These are phyloP conservation scores for Corynespora cassiicola DNA, from an alignment of 2,329 filamentous ascomycete species.

Conservation along the genomic window DNA sequence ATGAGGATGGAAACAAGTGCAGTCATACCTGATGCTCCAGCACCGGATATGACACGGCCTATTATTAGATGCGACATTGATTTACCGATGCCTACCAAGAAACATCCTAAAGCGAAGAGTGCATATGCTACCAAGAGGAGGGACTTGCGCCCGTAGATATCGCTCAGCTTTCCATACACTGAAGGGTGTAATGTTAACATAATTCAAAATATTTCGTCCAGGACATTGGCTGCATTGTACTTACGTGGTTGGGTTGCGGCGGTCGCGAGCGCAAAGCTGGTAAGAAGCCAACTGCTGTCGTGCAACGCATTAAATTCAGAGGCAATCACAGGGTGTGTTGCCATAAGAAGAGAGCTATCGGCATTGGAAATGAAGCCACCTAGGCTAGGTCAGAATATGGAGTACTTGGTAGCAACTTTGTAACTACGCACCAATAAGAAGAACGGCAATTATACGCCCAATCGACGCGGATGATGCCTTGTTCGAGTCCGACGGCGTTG, in stretches of 20 bases:
- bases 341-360: constrained; percentile 70
- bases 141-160: constrained; percentile 53
- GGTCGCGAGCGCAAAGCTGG: constrained; percentile 52
- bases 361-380: constrained; percentile 67
- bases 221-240: too few species aligned
- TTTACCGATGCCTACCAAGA: constrained; percentile 13
- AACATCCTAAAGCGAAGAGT: constrained; percentile 47
- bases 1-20: constrained; percentile 53
- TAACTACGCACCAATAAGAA: constrained; percentile 27
- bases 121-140: constrained; percentile 48
- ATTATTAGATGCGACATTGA: constrained; percentile 24
- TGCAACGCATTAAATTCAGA: constrained; percentile 53
- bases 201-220: too few species aligned
- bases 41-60: constrained; percentile 66
- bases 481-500: neutral
- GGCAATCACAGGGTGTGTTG: constrained; percentile 65
- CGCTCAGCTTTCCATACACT: constrained; percentile 54
- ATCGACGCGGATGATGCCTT: constrained; percentile 10
- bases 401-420: too few species aligned
- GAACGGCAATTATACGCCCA: constrained; percentile 19
- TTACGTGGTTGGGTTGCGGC: constrained; percentile 46
- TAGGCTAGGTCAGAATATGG: too few species aligned
- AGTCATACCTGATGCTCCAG: constrained; percentile 72
- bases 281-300: constrained; percentile 52
- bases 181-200: too few species aligned